Conservation (phyloP, 2,329 filamentous ascomycete genomes). For the Xylariales sp. region DNA sequence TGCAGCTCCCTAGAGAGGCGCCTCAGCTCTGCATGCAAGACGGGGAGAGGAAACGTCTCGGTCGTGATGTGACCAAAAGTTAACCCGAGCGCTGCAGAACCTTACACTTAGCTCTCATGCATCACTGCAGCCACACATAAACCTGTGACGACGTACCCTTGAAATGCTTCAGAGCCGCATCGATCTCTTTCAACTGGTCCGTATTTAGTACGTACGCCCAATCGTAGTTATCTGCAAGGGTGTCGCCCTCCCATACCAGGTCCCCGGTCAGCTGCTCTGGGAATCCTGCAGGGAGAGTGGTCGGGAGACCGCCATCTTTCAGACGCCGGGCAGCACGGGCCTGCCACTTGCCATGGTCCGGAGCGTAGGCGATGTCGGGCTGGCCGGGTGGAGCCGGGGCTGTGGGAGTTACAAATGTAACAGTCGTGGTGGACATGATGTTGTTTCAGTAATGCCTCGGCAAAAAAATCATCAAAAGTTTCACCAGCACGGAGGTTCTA, state of each 20-base stretch:
- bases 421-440: conserved; percentile 4
- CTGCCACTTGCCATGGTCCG: conserved; percentile 49
- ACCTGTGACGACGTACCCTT: conserved; percentile 25
- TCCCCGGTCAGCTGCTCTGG: conserved; percentile 41
- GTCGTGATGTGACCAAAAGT: conserved; percentile 38
- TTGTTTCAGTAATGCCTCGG: conserved; percentile 7
- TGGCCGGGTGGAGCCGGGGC: conserved; percentile 34
- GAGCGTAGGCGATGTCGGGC: conserved; percentile 55
- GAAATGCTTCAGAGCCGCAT: conserved; percentile 34
- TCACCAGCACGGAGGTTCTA: neutral
- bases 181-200: conserved; percentile 45
- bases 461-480: neutral
- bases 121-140: neutral
- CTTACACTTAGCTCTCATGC: neutral
- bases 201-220: conserved; percentile 48
- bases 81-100: conserved; percentile 29
- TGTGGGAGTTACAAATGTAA: conserved; percentile 17
- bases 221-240: conserved; percentile 40
- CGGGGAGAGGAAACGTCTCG: conserved; percentile 52
- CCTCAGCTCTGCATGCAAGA: conserved; percentile 44
- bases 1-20: conserved; percentile 50
- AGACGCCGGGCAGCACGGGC: conserved; percentile 41
- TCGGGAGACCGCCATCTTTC: conserved; percentile 32
- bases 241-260: conserved; percentile 54
- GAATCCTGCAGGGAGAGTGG: conserved; percentile 43